phyloP scores from a whole-genome alignment of 306 rosid species.

The Phaseolus lunatus region DNA sequence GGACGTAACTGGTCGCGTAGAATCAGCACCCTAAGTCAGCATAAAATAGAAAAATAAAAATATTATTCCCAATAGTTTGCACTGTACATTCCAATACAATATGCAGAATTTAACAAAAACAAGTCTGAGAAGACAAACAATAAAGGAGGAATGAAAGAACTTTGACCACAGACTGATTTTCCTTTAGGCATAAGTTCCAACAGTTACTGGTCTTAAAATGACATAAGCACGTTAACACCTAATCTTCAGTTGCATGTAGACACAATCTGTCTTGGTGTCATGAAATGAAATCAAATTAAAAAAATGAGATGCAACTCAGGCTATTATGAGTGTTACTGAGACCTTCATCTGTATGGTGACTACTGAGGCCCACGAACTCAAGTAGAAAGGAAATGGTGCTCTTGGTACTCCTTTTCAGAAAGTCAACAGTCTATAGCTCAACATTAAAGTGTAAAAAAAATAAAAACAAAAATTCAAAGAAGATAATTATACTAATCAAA shows the following conservation, averaged over 20 bases:
- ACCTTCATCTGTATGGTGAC: conserved; percentile 26
- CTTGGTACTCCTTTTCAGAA: conserved; percentile 3
- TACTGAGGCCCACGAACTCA: conserved; percentile 1
- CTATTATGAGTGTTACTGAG: not conserved
- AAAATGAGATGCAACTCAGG: conserved; percentile 1
- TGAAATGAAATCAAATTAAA: conserved; percentile 1
- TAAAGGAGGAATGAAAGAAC: not conserved
- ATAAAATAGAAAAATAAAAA: conserved; percentile 37
- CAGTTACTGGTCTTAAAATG: conserved; percentile 14
- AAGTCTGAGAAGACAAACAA: conserved; percentile 36
- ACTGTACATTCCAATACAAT: conserved; percentile 27
- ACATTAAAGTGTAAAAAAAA: not conserved
- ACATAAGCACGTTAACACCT: not conserved
- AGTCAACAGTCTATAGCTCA: conserved; percentile 6
- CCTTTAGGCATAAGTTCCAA: conserved; percentile 1
- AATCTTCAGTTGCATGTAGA: not conserved
- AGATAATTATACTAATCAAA: conserved; percentile 19
- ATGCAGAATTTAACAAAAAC: not conserved
- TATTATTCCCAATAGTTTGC: conserved; percentile 10
- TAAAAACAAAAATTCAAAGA: not conserved
- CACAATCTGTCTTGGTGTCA: conserved; percentile 12
- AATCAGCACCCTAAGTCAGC: conserved; percentile 70
- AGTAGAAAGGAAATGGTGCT: conserved; percentile 9
- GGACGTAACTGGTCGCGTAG: conserved; percentile 68
- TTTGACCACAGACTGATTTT: conserved; percentile 5